Percentiles rank a stretch among this genome's conserved stretches.
Conservation (phyloP, 1,284 basidiomycete genomes). For the Pholiota adiposa region DNA sequence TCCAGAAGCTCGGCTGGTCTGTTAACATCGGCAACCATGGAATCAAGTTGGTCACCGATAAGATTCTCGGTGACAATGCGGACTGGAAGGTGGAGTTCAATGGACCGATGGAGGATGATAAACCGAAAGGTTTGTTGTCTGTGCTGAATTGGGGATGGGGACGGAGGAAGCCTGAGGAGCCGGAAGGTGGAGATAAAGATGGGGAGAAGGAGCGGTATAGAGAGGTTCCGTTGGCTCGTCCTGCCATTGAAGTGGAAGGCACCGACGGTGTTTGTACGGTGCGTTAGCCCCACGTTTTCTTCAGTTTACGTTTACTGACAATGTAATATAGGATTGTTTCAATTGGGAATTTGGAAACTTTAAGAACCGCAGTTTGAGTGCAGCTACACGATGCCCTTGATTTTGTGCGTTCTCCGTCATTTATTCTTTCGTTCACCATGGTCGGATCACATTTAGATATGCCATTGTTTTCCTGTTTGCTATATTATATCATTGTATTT, state of each 20-base stretch:
- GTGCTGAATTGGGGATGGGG: conserved; percentile 18
- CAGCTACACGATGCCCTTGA: conserved; percentile 1
- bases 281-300: conserved; percentile 28
- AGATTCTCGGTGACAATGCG: conserved; percentile 71
- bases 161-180: conserved; percentile 13
- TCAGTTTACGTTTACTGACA: conserved; percentile 4
- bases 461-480: neutral
- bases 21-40: conserved; percentile 84
- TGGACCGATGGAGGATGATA: conserved; percentile 25
- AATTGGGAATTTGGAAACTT: conserved; percentile 76
- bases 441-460: neutral
- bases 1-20: conserved; percentile 83
- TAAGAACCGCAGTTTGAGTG: conserved; percentile 28
- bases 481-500: neutral
- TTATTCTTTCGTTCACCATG: neutral
- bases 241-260: conserved; percentile 59
- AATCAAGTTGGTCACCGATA: conserved; percentile 79
- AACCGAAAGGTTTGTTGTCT: conserved; percentile 4
- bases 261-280: conserved; percentile 40
- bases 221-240: conserved; percentile 39
- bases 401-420: neutral
- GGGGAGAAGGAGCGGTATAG: conserved; percentile 19
- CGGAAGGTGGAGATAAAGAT: conserved; percentile 11
- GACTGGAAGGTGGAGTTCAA: conserved; percentile 45
- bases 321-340: conserved; percentile 61